Evolutionary conservation across 108 stramenopile genomes (phyloP).

Genomic region (Cyclotella cryptica): DNA sequence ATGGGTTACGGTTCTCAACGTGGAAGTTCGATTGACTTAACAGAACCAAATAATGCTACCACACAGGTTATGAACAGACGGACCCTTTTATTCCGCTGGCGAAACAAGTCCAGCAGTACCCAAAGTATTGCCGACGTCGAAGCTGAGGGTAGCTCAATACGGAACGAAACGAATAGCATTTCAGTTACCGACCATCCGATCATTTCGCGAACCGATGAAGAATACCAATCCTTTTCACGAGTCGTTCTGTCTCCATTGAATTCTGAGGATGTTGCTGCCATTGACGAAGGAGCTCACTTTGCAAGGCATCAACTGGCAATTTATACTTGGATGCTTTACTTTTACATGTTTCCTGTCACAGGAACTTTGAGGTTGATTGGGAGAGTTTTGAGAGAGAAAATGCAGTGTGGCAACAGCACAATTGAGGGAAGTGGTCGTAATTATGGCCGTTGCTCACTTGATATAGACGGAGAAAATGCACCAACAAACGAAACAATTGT

Average conservation of each 20-base stretch:
- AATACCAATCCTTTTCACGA: conserved; percentile 49
- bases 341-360: conserved; percentile 82
- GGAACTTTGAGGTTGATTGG: conserved; percentile 72
- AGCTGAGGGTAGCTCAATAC: neutral
- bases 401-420: conserved; percentile 14
- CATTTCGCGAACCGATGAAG: conserved; percentile 24
- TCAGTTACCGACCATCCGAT: neutral
- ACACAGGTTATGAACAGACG: neutral
- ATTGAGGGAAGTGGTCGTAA: neutral
- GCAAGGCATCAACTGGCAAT: conserved; percentile 84
- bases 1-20: neutral
- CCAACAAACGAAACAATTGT: conserved; percentile 15
- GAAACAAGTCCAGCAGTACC: neutral
- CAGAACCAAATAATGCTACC: neutral
- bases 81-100: conserved; percentile 46
- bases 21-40: conserved; percentile 1
- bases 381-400: conserved; percentile 29
- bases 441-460: conserved; percentile 4
- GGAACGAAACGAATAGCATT: neutral
- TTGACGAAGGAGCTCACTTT: conserved; percentile 91
- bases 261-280: conserved; percentile 53
- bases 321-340: conserved; percentile 91
- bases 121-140: neutral
- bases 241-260: conserved; percentile 67
- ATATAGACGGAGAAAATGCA: neutral